These are phyloP conservation scores for Geotrichum fermentans DNA, from an alignment of 1,139 yeast genomes.

Conservation along the genomic window DNA sequence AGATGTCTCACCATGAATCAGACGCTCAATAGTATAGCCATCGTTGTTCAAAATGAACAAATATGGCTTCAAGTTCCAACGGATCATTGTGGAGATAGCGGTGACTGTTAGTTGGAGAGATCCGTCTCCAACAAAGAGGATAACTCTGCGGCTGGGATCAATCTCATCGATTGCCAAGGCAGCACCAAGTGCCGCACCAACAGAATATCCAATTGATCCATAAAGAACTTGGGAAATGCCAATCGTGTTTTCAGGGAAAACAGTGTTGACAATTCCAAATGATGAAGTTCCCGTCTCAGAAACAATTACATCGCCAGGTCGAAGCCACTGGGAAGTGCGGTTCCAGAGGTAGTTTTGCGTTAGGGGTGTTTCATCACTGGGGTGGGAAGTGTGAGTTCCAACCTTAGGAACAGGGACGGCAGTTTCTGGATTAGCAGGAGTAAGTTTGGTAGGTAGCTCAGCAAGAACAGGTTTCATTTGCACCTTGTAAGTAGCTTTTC, in stretches of 20 bases:
- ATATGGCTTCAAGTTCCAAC: slow-evolving; percentile 76
- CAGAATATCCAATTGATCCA: slow-evolving; percentile 88
- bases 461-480: slow-evolving; percentile 68
- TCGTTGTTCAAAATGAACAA: slow-evolving; percentile 77
- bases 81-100: slow-evolving; percentile 77
- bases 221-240: slow-evolving; percentile 87
- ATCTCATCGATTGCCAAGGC: slow-evolving; percentile 76
- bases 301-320: slow-evolving; percentile 73
- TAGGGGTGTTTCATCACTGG: slow-evolving; percentile 39
- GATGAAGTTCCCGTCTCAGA: slow-evolving; percentile 91
- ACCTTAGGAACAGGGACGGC: slow-evolving; percentile 27
- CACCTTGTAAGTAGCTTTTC: slow-evolving; percentile 69
- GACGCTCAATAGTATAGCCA: slow-evolving; percentile 85
- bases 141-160: slow-evolving; percentile 64
- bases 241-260: slow-evolving; percentile 65
- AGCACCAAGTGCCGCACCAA: slow-evolving; percentile 83
- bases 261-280: slow-evolving; percentile 75
- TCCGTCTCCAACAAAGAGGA: slow-evolving; percentile 85
- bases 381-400: slow-evolving; percentile 21
- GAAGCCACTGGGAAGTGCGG: slow-evolving; percentile 65
- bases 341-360: slow-evolving; percentile 83
- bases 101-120: slow-evolving; percentile 84
- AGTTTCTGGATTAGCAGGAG: slow-evolving; percentile 20
- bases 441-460: slow-evolving; percentile 37
- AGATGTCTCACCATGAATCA: slow-evolving; percentile 77